Percentiles rank a stretch among this genome's conserved stretches.
These are phyloP conservation scores for Claviceps sp. DNA, from an alignment of 2,329 filamentous ascomycete genomes.

Conservation along the genomic window DNA sequence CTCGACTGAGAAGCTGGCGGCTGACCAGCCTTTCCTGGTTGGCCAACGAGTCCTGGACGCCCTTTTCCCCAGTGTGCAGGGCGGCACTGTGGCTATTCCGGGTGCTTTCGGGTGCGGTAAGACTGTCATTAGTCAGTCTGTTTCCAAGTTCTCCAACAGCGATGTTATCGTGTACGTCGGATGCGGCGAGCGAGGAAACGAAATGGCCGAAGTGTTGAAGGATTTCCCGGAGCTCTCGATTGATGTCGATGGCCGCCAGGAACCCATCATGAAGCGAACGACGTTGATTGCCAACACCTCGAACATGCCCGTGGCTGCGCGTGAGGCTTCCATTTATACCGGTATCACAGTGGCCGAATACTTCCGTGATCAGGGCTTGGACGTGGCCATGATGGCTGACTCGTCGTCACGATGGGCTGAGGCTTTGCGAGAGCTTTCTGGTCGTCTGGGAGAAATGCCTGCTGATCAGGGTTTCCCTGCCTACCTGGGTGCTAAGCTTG, in stretches of 20 bases:
- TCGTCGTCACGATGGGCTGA: conserved; percentile 97
- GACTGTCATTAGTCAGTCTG: conserved; percentile 96
- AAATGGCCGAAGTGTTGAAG: conserved; percentile 99
- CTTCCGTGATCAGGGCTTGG: conserved; percentile 91
- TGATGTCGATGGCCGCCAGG: conserved; percentile 82
- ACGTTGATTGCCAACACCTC: conserved; percentile 97
- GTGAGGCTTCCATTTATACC: conserved; percentile 98
- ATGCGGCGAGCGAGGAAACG: conserved; percentile 83
- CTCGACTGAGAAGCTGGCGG: conserved; percentile 79
- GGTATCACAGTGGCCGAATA: conserved; percentile 92
- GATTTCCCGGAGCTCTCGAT: conserved; percentile 98
- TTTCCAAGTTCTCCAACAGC: conserved; percentile 99
- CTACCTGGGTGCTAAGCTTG: conserved; percentile 90
- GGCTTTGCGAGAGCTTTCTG: conserved; percentile 94
- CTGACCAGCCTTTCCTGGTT: conserved; percentile 84
- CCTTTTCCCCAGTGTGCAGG: conserved; percentile 90
- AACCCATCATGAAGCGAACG: conserved; percentile 99
- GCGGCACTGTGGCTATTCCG: conserved; percentile 94
- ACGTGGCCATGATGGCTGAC: conserved; percentile 99
- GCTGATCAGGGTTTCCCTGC: conserved; percentile 99
- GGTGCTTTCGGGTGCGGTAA: conserved; percentile 98
- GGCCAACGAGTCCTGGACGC: conserved; percentile 94
- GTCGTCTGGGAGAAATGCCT: conserved; percentile 98
- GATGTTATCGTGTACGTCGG: conserved; percentile 98
- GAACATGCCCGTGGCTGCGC: conserved; percentile 98